Base-by-base conservation (phyloP, 768 basidiomycete genomes). In the Boletus reticuloceps region DNA sequence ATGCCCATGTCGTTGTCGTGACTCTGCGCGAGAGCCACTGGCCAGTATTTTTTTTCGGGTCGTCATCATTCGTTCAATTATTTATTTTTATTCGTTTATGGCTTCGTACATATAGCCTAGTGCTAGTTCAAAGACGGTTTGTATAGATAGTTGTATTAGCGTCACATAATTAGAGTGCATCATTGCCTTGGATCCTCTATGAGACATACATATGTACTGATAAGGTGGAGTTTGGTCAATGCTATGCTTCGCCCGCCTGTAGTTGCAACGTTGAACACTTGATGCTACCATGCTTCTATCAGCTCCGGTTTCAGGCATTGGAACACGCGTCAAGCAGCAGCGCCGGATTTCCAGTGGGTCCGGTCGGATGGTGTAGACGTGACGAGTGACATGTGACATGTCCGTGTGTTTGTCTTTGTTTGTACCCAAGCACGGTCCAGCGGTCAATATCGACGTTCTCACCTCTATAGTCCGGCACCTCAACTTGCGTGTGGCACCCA, bases 1-100 rank as follows among this genome's bases (percentile, higher is more conserved):
- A 38, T 58, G 17, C 51, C 53, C 6, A 16, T 19, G 61, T 53
- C 45, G 19, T 20, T 45, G 38, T 9, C 17, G 43, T 63, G 44
- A 63, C 14, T 19, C 16, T 32, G 3, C 5, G 25, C 4, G 11
- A 17, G 38, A 39, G 29, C 9, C 29, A 9, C n/a, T 3, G 8
- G 10, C 4, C 14, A 3, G 8, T 6, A 19, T 9, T 13, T 8
- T 37, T n/a, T 4, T 37, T 25, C 12, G 4, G 10, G 29, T 27
- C 20, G 0, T 38, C 31, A 12, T 47, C 31, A 27, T 36, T 36
- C 19, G 39, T 44, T 36, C 34, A 14, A 5, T 44, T 47, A 32
- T 53, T 47, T 38, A 31, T 53, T 39, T 34, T 56, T 32, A 37
- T 55, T 27, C 3, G 25, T 27, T 57, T 32, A 20, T 42, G 25